Percentiles rank a stretch among this genome's conserved stretches.
Conservation (phyloP, 2,329 filamentous ascomycete genomes). For the Chaetomium globosum region DNA sequence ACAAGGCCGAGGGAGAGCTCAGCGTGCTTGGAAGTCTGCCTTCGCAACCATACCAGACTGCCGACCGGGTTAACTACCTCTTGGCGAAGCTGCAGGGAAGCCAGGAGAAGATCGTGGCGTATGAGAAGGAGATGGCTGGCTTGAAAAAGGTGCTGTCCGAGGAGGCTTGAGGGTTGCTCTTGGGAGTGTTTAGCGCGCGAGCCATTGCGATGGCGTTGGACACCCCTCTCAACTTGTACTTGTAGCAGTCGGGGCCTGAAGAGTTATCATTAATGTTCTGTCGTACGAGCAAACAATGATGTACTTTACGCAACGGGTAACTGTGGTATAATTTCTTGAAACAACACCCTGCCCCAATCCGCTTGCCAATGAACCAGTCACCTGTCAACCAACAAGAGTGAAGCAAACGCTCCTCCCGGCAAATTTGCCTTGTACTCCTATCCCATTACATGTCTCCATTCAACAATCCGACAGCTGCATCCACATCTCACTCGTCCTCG, state of each 20-base stretch:
- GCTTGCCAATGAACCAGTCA: background rate
- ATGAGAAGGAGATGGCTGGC: conserved; percentile 69
- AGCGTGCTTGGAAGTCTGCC: conserved; percentile 69
- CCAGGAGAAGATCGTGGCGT: conserved; percentile 72
- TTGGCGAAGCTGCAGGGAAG: conserved; percentile 71
- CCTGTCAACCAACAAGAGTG: background rate
- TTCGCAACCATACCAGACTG: conserved; percentile 69
- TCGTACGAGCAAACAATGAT: background rate
- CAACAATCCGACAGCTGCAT: background rate
- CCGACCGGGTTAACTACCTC: conserved; percentile 69
- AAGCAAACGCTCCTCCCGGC: conserved; percentile 10
- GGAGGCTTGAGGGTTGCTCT: conserved; percentile 36
- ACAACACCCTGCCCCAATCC: background rate
- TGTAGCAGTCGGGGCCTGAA: background rate
- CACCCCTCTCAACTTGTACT: conserved; percentile 22
- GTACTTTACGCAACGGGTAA: background rate
- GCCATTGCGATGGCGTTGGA: background rate
- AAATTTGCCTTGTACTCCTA: background rate
- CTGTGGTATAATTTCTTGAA: background rate
- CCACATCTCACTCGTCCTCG: conserved; percentile 20
- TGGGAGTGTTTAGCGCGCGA: background rate
- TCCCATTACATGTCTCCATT: background rate
- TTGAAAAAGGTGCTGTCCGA: conserved; percentile 70
- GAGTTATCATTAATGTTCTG: background rate
- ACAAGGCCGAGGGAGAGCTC: conserved; percentile 79